Conservation (phyloP, 495 filamentous ascomycete species). For the Alectoria sarmentosa region DNA sequence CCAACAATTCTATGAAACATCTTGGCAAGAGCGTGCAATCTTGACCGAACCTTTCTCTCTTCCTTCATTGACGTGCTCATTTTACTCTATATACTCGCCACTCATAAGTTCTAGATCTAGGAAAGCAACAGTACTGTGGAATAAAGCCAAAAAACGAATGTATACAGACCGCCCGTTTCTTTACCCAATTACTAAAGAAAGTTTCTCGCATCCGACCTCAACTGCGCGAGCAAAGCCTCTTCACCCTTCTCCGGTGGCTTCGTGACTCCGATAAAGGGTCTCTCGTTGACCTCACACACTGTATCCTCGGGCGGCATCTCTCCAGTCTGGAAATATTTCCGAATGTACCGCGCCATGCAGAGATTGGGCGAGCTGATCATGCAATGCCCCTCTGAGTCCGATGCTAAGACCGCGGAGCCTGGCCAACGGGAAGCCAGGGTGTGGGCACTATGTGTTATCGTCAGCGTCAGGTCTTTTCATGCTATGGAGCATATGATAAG, state of each 20-base stretch:
- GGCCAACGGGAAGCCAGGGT: constrained; percentile 40
- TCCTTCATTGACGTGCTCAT: too few species aligned
- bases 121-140: background rate
- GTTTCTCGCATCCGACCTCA: constrained; percentile 9
- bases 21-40: too few species aligned
- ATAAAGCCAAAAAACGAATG: background rate
- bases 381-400: constrained; percentile 40
- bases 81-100: too few species aligned
- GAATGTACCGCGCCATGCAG: constrained; percentile 12
- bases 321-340: constrained; percentile 12
- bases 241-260: background rate
- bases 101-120: too few species aligned
- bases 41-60: too few species aligned
- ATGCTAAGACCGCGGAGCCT: constrained; percentile 40
- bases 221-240: background rate
- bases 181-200: background rate
- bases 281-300: constrained; percentile 11
- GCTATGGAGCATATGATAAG: background rate
- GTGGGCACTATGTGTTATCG: constrained; percentile 5
- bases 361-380: constrained; percentile 26
- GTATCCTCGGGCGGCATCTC: background rate
- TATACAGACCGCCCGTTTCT: background rate
- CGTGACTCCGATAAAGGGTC: constrained; percentile 11
- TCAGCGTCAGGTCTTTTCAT: background rate
- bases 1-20: too few species aligned